Conservation (phyloP, 371 early-diverging fungal species). For the Apophysomyces ossiformis region DNA sequence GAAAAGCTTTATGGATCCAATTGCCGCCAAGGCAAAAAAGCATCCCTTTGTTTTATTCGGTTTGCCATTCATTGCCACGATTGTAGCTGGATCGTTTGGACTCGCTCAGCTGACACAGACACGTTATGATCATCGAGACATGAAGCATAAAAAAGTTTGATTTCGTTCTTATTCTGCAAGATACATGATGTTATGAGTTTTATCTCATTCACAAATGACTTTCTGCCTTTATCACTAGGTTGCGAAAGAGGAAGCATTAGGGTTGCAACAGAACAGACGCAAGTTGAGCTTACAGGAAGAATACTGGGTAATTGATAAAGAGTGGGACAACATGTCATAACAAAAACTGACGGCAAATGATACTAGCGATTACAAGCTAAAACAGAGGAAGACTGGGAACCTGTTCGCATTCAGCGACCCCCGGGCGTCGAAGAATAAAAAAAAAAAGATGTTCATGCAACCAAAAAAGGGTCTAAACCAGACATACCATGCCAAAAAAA, state of each 20-base stretch:
- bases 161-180: background rate
- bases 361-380: conserved; percentile 55
- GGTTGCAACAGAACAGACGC: conserved; percentile 61
- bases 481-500: no score
- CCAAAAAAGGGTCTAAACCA: background rate
- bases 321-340: background rate
- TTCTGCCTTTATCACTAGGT: conserved; percentile 37
- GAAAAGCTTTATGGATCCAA: conserved; percentile 30
- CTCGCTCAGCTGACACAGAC: conserved; percentile 65
- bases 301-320: conserved; percentile 52
- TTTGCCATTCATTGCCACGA: conserved; percentile 62
- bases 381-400: conserved; percentile 59
- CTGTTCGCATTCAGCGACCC: conserved; percentile 51
- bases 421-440: conserved; percentile 37
- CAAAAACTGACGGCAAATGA: background rate
- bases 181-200: no score
- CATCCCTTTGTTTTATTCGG: conserved; percentile 67
- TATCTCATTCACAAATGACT: no score
- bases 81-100: conserved; percentile 64
- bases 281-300: conserved; percentile 69
- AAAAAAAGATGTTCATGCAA: background rate
- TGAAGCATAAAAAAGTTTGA: conserved; percentile 36
- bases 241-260: conserved; percentile 65
- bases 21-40: conserved; percentile 41
- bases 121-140: conserved; percentile 65